Evolutionary conservation across 2,329 filamentous ascomycete species (phyloP).

Genomic region (Bipolaris oryzae): DNA sequence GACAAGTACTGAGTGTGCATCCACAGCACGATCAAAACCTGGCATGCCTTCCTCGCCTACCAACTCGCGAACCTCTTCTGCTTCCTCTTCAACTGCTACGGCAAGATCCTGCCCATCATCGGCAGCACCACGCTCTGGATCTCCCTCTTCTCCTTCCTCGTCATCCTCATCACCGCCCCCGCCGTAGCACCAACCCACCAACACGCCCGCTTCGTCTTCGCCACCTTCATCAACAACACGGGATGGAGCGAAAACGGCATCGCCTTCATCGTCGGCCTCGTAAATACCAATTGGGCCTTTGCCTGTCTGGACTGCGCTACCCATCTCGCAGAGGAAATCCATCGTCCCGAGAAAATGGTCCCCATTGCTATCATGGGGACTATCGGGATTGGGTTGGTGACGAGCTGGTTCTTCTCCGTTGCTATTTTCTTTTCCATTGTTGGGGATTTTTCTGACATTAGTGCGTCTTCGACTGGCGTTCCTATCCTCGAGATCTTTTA

Average conservation of each 20-base stretch:
- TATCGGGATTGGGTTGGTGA: slow-evolving; percentile 57
- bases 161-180: slow-evolving; percentile 58
- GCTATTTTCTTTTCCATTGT: slow-evolving; percentile 59
- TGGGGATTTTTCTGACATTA: slow-evolving; percentile 51
- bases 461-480: slow-evolving; percentile 51
- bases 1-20: background rate
- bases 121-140: slow-evolving; percentile 54
- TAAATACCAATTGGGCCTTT: slow-evolving; percentile 59
- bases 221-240: slow-evolving; percentile 59
- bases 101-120: slow-evolving; percentile 47
- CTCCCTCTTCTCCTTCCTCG: slow-evolving; percentile 55
- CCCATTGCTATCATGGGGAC: slow-evolving; percentile 59
- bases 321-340: slow-evolving; percentile 59
- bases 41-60: slow-evolving; percentile 54
- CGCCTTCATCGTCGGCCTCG: slow-evolving; percentile 59
- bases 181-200: slow-evolving; percentile 53
- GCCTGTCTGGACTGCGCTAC: slow-evolving; percentile 58
- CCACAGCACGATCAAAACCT: slow-evolving; percentile 39
- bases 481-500: slow-evolving; percentile 57
- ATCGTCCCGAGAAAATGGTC: slow-evolving; percentile 54
- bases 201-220: slow-evolving; percentile 58
- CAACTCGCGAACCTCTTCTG: slow-evolving; percentile 56
- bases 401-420: slow-evolving; percentile 56
- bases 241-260: slow-evolving; percentile 56
- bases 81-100: slow-evolving; percentile 57